Percentiles rank a stretch among this genome's conserved stretches.
Conservation (phyloP, 106 monocot species). For the Dendrobium huoshanense region DNA sequence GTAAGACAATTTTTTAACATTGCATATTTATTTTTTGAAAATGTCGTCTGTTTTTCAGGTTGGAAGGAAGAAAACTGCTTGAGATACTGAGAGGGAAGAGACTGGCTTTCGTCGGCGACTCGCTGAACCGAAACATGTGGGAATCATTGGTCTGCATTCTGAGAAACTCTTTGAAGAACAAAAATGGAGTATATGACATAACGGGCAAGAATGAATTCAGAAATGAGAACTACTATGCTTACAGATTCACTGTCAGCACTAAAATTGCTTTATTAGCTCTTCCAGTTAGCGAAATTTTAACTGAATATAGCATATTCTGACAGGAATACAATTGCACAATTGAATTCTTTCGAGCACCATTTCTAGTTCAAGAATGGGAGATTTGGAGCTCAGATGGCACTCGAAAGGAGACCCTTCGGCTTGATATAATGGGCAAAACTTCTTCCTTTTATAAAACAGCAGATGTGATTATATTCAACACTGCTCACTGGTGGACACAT, state of each 20-base stretch:
- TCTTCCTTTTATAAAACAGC: conserved; percentile 10
- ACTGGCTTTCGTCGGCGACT: conserved; percentile 41
- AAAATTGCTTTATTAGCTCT: not conserved
- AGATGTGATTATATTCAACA: conserved; percentile 23
- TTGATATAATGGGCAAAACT: conserved; percentile 11
- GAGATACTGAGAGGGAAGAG: conserved; percentile 35
- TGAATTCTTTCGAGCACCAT: conserved; percentile 36
- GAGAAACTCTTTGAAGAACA: conserved; percentile 12
- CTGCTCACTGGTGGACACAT: conserved; percentile 43
- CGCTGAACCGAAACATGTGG: conserved; percentile 55
- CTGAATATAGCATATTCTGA: not conserved
- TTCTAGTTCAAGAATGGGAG: conserved; percentile 36
- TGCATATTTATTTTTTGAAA: not conserved
- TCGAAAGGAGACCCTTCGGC: conserved; percentile 28
- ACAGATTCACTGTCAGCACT: conserved; percentile 25
- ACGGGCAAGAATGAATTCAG: conserved; percentile 29
- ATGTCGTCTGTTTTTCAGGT: not conserved
- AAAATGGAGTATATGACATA: conserved; percentile 14
- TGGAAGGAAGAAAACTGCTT: conserved; percentile 34
- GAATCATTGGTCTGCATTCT: conserved; percentile 42
- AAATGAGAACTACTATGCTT: conserved; percentile 24
- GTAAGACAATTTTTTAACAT: no score
- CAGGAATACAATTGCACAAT: conserved; percentile 44
- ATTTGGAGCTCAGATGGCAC: conserved; percentile 9
- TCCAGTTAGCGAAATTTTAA: no score